Evolutionary conservation across 257 asterid species (phyloP).

Genomic region (Paulownia fortunei): DNA sequence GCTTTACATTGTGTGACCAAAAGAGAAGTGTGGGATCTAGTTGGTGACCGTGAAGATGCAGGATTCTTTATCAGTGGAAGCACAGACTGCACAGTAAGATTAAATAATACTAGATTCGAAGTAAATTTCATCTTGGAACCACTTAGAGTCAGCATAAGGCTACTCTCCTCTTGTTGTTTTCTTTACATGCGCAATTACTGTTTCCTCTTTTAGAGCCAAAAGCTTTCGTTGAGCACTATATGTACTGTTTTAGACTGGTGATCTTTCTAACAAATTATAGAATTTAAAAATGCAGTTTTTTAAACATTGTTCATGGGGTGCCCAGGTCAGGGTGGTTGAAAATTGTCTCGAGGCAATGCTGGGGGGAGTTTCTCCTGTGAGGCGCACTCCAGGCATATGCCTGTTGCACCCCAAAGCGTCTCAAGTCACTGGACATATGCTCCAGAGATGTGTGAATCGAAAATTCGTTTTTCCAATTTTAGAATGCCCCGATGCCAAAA

Average conservation of each 20-base stretch:
- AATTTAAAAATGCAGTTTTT: not conserved
- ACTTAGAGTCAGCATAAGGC: constrained; percentile 5
- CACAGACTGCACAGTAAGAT: constrained; percentile 86
- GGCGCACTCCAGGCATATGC: not conserved
- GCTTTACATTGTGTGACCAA: constrained; percentile 93
- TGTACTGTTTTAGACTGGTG: not conserved
- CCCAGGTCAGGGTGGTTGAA: not conserved
- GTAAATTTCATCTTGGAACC: not conserved
- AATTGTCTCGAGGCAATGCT: not conserved
- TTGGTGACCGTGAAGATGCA: constrained; percentile 96
- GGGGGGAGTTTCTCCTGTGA: not conserved
- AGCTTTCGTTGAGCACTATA: not conserved
- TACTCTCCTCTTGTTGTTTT: constrained; percentile 7
- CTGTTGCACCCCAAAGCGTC: not conserved
- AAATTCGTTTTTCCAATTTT: not conserved
- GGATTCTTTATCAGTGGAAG: constrained; percentile 97
- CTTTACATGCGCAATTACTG: not conserved
- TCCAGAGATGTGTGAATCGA: not conserved
- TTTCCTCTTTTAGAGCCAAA: constrained; percentile 18
- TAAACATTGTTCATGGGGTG: not conserved
- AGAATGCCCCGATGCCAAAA: not conserved
- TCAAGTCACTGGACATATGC: not conserved
- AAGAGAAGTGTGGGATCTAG: constrained; percentile 96
- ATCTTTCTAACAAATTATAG: constrained; percentile 10
- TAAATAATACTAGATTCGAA: constrained; percentile 22